These are phyloP conservation scores for Gossypium schwendimanii DNA, from an alignment of 441 rosid species.

Conservation along the genomic window DNA sequence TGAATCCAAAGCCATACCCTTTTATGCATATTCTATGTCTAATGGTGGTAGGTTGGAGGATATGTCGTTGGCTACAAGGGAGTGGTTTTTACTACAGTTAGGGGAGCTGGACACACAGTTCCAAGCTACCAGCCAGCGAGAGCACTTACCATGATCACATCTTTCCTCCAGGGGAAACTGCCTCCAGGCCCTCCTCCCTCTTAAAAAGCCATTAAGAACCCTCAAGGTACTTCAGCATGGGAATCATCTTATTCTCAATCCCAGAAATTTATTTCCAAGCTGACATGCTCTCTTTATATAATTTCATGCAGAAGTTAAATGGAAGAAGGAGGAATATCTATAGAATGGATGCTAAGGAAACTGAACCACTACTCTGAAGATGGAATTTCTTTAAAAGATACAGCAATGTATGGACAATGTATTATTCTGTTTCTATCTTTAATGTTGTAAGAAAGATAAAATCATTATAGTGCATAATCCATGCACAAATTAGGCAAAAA, in stretches of 20 bases:
- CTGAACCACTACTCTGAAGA: neutral
- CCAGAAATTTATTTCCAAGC: neutral
- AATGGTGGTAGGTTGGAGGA: constrained; percentile 38
- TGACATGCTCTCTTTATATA: neutral
- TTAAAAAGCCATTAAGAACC: neutral
- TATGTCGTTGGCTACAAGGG: constrained; percentile 38
- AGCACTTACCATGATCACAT: constrained; percentile 36
- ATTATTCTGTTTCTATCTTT: neutral
- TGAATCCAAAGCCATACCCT: neutral
- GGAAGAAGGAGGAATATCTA: neutral
- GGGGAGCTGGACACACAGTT: constrained; percentile 43
- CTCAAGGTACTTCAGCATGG: neutral
- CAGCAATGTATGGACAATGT: neutral
- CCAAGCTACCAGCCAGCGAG: constrained; percentile 40
- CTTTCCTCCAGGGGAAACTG: constrained; percentile 36
- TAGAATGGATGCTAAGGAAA: neutral
- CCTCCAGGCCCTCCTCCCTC: constrained; percentile 21
- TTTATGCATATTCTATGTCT: neutral
- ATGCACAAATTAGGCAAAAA: neutral
- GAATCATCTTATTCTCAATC: neutral
- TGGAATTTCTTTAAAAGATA: neutral
- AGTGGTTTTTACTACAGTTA: constrained; percentile 27
- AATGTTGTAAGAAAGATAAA: neutral
- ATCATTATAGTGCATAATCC: neutral
- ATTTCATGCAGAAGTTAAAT: neutral